These are phyloP conservation scores for Alternaria novae-zelandiae DNA, from an alignment of 2,329 filamentous ascomycete species.

Conservation along the genomic window DNA sequence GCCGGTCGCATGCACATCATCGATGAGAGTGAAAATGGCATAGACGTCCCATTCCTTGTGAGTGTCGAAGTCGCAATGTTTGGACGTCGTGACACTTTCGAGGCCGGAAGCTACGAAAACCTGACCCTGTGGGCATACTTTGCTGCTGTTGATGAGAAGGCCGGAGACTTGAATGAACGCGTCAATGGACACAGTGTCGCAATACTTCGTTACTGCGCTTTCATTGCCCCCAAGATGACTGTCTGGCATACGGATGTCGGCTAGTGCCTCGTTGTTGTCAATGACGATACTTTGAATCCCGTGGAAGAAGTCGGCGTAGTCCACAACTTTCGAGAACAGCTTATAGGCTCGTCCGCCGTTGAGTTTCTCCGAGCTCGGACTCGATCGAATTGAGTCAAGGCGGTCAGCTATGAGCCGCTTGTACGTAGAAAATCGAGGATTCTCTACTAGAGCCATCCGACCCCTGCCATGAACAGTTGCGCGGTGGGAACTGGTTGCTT, in stretches of 20 bases:
- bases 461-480: conserved; percentile 9
- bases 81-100: conserved; percentile 17
- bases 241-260: conserved; percentile 7
- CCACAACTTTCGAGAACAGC: conserved; percentile 22
- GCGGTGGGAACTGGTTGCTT: not conserved
- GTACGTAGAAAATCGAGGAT: conserved; percentile 11
- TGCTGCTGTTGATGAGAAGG: conserved; percentile 25
- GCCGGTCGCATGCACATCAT: conserved; percentile 11
- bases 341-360: conserved; percentile 18
- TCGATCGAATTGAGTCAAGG: conserved; percentile 1
- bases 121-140: conserved; percentile 11
- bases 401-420: conserved; percentile 14
- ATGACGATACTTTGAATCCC: conserved; percentile 20
- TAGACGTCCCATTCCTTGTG: conserved; percentile 15
- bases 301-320: conserved; percentile 18
- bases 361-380: conserved; percentile 12
- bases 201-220: conserved; percentile 12
- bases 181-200: conserved; percentile 24
- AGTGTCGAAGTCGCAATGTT: conserved; percentile 4
- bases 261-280: conserved; percentile 18
- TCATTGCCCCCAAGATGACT: conserved; percentile 14
- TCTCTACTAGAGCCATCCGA: not conserved
- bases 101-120: conserved; percentile 22
- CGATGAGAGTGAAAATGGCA: conserved; percentile 5
- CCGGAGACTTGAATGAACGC: conserved; percentile 26